Base-by-base conservation (phyloP, 306 rosid genomes). In the Medicago ruthenica region DNA sequence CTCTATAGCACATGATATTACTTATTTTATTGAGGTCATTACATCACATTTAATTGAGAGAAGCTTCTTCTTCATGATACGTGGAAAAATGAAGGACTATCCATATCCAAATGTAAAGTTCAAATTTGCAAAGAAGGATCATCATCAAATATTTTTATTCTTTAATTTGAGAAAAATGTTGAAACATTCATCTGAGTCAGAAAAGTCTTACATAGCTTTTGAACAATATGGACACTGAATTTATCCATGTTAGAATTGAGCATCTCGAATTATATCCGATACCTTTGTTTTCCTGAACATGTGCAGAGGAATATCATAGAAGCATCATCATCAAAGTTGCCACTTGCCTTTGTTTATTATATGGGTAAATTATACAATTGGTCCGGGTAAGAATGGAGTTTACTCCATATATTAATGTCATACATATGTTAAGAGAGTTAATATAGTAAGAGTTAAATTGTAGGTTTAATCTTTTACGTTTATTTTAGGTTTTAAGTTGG, bases 291-390 rank as follows among this genome's bases (percentile, higher is more conserved):
- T 41, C 47, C 74, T 54, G 10, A 55, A 79, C 70, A 68, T 27
- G 70, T 69, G 79, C 71, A 67, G 17, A 58, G 45, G 75, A 47
- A 73, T 73, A 79, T 47, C 59, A 72, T 24, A 24, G 36, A 71
- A 71, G 24, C 67, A 37, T 22, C 73, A 39, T 21, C 44, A 24
- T 67, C 18, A 0, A 77, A 31, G 18, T 22, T 63, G 27, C 54
- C 70, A 69, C 74, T 59, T 34, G 22, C 48, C 12, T 36, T 15
- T 58, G 3, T 73, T 73, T 73, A 48, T 73, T 73, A 48, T 62
- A 13, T 44, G 0, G 0, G 40, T 2, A 15, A 50, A 50, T 6
- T n/a, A 13, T 45, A 12, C 13, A 45, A 45, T 44, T 44, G n/a
- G 48, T 44, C 5, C 3, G 45, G 3, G 45, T 41, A 13, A 41